Evolutionary conservation across 306 rosid species (phyloP).

Genomic region (Urtica urens): DNA sequence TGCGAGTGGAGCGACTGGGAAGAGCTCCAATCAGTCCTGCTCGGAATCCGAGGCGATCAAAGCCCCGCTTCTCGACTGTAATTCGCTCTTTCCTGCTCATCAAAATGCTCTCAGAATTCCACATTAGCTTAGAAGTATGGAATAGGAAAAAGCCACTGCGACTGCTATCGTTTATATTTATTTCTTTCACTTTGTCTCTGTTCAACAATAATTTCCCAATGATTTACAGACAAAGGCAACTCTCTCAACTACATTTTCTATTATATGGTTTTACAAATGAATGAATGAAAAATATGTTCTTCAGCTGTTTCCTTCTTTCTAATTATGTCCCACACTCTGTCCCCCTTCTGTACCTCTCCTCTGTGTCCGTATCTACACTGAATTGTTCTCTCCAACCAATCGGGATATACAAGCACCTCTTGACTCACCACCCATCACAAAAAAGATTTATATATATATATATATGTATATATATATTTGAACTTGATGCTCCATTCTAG

Average conservation of each 20-base stretch:
- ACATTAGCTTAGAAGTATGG: slow-evolving; percentile 1
- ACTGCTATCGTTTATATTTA: not conserved
- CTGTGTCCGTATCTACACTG: slow-evolving; percentile 47
- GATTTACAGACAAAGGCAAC: slow-evolving; percentile 18
- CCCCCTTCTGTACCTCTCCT: slow-evolving; percentile 23
- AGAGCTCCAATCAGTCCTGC: slow-evolving; percentile 15
- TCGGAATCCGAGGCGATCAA: not conserved
- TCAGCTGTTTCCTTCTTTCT: slow-evolving; percentile 35
- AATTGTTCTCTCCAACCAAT: slow-evolving; percentile 18
- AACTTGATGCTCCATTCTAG: slow-evolving; percentile 5
- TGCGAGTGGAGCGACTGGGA: slow-evolving; percentile 35
- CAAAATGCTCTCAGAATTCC: slow-evolving; percentile 11
- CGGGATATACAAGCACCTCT: slow-evolving; percentile 17
- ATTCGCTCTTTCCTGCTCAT: slow-evolving; percentile 1
- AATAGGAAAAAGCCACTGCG: too few relatives aligned
- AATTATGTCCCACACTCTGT: slow-evolving; percentile 16
- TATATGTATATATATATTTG: too few relatives aligned
- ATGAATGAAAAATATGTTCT: slow-evolving; percentile 58
- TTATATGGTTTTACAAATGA: slow-evolving; percentile 46
- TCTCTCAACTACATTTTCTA: slow-evolving; percentile 20
- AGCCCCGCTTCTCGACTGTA: slow-evolving; percentile 9
- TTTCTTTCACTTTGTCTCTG: slow-evolving; percentile 11
- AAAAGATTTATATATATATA: not conserved
- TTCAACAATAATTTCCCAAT: slow-evolving; percentile 14
- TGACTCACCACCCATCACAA: slow-evolving; percentile 10